phyloP scores from a whole-genome alignment of 345 rosid species.

The Salix caprea region DNA sequence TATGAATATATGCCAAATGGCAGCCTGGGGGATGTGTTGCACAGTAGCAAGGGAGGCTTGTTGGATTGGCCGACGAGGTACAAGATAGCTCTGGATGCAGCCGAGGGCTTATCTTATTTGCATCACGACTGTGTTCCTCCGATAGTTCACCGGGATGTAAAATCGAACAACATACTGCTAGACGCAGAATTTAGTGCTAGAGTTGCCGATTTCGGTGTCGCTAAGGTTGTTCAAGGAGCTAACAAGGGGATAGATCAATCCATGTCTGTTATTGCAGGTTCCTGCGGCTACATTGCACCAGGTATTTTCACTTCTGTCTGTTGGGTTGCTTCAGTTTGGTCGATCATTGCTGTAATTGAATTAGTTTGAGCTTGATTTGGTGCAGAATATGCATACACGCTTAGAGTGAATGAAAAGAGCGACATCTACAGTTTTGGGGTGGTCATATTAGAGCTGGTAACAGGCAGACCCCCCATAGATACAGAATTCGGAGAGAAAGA shows the following conservation, averaged over 20 bases:
- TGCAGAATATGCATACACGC: constrained; percentile 84
- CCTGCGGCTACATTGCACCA: constrained; percentile 95
- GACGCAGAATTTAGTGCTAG: constrained; percentile 70
- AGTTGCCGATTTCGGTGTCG: constrained; percentile 90
- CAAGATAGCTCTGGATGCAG: constrained; percentile 75
- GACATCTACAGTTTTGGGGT: constrained; percentile 92
- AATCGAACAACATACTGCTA: constrained; percentile 76
- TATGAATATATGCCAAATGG: constrained; percentile 95
- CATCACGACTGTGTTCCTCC: constrained; percentile 95
- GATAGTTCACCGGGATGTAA: constrained; percentile 86
- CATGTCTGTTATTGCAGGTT: constrained; percentile 87
- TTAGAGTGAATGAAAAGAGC: constrained; percentile 89
- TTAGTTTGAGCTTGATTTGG: neutral
- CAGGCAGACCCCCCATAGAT: constrained; percentile 66
- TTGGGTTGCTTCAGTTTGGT: neutral
- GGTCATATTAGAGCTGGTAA: constrained; percentile 71
- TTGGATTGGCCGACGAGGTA: constrained; percentile 70
- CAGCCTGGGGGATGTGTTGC: constrained; percentile 72
- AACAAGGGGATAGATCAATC: constrained; percentile 43
- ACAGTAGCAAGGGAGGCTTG: constrained; percentile 44
- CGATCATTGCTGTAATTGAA: neutral
- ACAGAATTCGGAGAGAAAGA: constrained; percentile 75
- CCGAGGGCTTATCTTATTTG: constrained; percentile 81
- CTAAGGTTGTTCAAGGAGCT: constrained; percentile 52
- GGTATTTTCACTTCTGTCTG: constrained; percentile 34